Evolutionary conservation across 495 filamentous ascomycete species (phyloP).

Genomic region (Neurospora sublineolata): DNA sequence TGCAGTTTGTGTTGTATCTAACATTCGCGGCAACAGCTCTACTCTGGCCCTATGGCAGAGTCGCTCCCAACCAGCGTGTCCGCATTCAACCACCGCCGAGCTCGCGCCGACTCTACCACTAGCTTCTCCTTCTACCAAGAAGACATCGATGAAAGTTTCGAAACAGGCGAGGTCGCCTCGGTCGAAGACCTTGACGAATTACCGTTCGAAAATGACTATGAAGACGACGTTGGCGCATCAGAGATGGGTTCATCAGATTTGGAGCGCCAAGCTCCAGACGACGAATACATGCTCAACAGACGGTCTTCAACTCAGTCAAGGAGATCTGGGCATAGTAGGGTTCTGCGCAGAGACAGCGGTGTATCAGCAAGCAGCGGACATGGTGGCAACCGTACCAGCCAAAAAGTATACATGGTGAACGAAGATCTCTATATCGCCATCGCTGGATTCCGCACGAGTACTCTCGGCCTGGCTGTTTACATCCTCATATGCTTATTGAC

Average conservation of each 20-base stretch:
- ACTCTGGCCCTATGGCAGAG: slow-evolving; percentile 86
- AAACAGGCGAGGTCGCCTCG: not conserved
- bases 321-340: slow-evolving; percentile 55
- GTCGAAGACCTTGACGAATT: slow-evolving; percentile 27
- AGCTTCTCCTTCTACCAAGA: slow-evolving; percentile 85
- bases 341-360: slow-evolving; percentile 53
- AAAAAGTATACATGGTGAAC: slow-evolving; percentile 84
- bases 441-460: slow-evolving; percentile 74
- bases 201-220: slow-evolving; percentile 29
- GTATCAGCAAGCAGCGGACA: slow-evolving; percentile 49
- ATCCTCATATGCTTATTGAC: slow-evolving; percentile 55
- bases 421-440: slow-evolving; percentile 91
- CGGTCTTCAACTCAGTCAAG: slow-evolving; percentile 37
- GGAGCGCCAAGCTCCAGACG: slow-evolving; percentile 23
- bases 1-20: slow-evolving; percentile 5
- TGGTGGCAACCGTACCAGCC: slow-evolving; percentile 51
- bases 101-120: slow-evolving; percentile 68
- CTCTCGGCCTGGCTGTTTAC: slow-evolving; percentile 56
- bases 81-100: slow-evolving; percentile 71
- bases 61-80: slow-evolving; percentile 84
- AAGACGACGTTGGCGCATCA: slow-evolving; percentile 27
- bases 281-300: slow-evolving; percentile 30
- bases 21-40: slow-evolving; percentile 50
- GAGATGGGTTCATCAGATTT: slow-evolving; percentile 34
- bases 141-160: slow-evolving; percentile 35